Evolutionary conservation across 2,329 filamentous ascomycete genomes (phyloP), one percentile per base, ranked within the genome.

Genomic region (Pestalotiopsis sp.): DNA sequence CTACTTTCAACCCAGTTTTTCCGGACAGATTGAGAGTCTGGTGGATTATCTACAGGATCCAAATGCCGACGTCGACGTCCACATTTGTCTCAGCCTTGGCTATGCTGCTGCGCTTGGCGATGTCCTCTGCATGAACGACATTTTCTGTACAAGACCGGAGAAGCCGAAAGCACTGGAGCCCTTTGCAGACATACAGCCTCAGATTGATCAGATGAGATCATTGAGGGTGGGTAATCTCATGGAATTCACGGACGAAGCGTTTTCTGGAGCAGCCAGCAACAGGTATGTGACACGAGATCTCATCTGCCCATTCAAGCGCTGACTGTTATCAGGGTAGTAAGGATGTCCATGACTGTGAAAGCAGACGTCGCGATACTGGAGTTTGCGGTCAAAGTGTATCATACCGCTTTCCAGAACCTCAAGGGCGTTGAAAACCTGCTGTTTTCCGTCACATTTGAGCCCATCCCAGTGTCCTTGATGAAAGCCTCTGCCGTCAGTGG

Each of bases 1-100:
- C 62, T 73, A 73, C 45, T 72, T 71, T 59, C 66, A 59, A 12
- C 69, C 67, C 14, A 72, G 68, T 14, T 69, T 72, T 49, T 55
- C 67, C 20, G 62, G 57, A 1, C 71, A 73, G 62, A 67, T 72
- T 27, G 31, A 72, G 12, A 65, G 20, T 58, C 64, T 72, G 20
- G 69, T 70, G 12, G 38, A 67, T 13, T 61, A 72, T 4, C 66
- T 72, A 3, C 57, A 67, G 9, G n/a, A 39, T 9, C 69, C 68
- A 20, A 60, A 68, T 6, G 27, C 68, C 1, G 60, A 67, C 36
- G n/a, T 6, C 1, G 64, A 69, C 3, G 45, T 69, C 25, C 71
- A 71, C 64, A 67, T 72, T 17, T 67, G 64, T 36, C 12, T 72
- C 41, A 72, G 71, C 49, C 38, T 71, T 5, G 70, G 69, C 57